Evolutionary conservation across 148 eudicot genomes (phyloP).

Genomic region (Fallopia convolvulus): DNA sequence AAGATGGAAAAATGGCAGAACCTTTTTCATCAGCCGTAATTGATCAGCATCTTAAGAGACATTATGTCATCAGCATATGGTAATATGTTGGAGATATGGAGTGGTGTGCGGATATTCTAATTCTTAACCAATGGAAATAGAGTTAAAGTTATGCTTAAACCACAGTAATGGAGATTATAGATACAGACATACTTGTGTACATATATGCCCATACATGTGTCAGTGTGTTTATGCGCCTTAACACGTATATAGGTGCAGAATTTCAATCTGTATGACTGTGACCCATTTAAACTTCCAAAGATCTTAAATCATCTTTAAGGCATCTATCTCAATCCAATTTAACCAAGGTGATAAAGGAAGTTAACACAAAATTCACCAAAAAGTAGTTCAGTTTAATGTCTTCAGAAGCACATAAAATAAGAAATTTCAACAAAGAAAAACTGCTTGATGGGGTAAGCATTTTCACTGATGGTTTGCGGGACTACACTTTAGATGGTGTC

Average conservation of each 20-base stretch:
- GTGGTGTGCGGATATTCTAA: background rate
- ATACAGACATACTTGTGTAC: background rate
- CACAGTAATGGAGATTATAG: background rate
- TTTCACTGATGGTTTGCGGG: background rate
- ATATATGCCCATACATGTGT: background rate
- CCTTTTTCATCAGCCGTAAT: background rate
- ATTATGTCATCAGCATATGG: background rate
- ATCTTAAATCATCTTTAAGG: background rate
- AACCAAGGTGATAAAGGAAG: background rate
- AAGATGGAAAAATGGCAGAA: background rate
- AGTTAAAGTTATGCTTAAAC: background rate
- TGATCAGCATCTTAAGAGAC: background rate
- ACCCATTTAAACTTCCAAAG: too few relatives aligned
- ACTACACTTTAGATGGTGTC: background rate
- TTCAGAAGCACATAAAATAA: background rate
- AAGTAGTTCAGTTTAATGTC: background rate
- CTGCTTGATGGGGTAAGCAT: background rate
- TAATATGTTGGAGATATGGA: background rate
- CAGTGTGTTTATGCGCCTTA: background rate
- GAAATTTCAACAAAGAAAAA: background rate
- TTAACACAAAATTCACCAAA: background rate
- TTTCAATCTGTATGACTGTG: background rate
- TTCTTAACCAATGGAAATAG: background rate
- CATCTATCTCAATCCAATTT: constrained; percentile 1
- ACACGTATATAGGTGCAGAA: background rate